These are phyloP conservation scores for Nakazawaea holstii DNA, from an alignment of 805 yeast species.

Conservation along the genomic window DNA sequence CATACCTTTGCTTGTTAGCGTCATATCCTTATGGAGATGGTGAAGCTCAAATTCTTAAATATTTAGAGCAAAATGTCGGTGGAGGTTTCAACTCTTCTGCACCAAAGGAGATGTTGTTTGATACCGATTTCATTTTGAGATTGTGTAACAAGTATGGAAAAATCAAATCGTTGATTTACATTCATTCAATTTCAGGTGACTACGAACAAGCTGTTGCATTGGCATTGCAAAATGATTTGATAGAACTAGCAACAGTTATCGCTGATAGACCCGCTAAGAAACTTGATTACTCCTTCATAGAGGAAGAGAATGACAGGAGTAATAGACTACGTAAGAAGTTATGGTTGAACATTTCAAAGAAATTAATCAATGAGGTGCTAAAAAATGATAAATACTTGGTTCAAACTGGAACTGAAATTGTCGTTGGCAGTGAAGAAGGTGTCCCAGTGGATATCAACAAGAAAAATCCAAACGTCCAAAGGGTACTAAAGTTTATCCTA, in stretches of 20 bases:
- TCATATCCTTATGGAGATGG: slow-evolving; percentile 33
- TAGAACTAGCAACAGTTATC: slow-evolving; percentile 51
- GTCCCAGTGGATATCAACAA: slow-evolving; percentile 26
- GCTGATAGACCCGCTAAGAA: slow-evolving; percentile 48
- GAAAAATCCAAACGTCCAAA: slow-evolving; percentile 21
- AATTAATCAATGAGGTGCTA: slow-evolving; percentile 33
- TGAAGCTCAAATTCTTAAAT: slow-evolving; percentile 44
- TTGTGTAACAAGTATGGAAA: slow-evolving; percentile 58
- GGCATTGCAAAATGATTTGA: slow-evolving; percentile 57
- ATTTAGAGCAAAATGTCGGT: slow-evolving; percentile 31
- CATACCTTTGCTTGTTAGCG: slow-evolving; percentile 63
- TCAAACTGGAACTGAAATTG: slow-evolving; percentile 10
- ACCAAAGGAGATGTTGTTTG: slow-evolving; percentile 36
- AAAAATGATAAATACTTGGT: slow-evolving; percentile 21
- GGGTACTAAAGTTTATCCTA: slow-evolving; percentile 29
- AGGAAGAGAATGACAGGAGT: slow-evolving; percentile 29
- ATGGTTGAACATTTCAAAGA: slow-evolving; percentile 64
- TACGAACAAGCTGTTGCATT: slow-evolving; percentile 78
- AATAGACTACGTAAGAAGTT: slow-evolving; percentile 53
- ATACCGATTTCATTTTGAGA: slow-evolving; percentile 70
- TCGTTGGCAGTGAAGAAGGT: slow-evolving; percentile 9
- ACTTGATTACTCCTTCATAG: slow-evolving; percentile 32
- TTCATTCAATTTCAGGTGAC: slow-evolving; percentile 63
- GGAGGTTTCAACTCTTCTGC: background rate
- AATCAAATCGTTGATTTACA: slow-evolving; percentile 60